A percentile compares a stretch with the other conserved stretches of the same genome.
Evolutionary conservation across 805 yeast genomes (phyloP).

Genomic region (Pichia deserticola): DNA sequence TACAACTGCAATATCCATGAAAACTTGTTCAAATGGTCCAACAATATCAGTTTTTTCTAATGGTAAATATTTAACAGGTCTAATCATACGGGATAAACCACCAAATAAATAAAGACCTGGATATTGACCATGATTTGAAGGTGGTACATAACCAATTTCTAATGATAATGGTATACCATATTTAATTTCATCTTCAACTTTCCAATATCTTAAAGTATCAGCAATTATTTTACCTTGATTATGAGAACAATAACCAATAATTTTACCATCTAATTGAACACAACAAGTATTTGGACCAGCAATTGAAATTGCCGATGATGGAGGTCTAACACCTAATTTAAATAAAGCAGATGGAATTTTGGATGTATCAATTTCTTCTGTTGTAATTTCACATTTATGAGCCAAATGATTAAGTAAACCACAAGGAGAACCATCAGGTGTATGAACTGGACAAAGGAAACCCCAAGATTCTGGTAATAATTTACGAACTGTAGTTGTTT

Average conservation of each 20-base stretch:
- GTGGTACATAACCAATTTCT: conserved; percentile 95
- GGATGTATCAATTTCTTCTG: conserved; percentile 66
- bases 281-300: conserved; percentile 88
- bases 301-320: conserved; percentile 53
- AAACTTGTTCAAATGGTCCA: conserved; percentile 97
- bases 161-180: conserved; percentile 77
- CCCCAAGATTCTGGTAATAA: conserved; percentile 98
- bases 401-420: conserved; percentile 95
- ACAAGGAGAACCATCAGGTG: conserved; percentile 99
- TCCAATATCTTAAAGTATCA: conserved; percentile 87
- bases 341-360: conserved; percentile 58
- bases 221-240: conserved; percentile 81
- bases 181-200: conserved; percentile 57
- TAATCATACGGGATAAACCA: conserved; percentile 89
- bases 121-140: conserved; percentile 92
- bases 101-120: conserved; percentile 92
- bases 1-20: conserved; percentile 91
- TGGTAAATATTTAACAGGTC: conserved; percentile 91
- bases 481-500: conserved; percentile 95
- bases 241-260: conserved; percentile 92
- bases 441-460: conserved; percentile 96
- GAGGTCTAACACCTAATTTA: conserved; percentile 73
- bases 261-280: conserved; percentile 87
- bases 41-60: conserved; percentile 75
- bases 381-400: conserved; percentile 86